These are phyloP conservation scores for Zygnema circumcarinatum DNA, from an alignment of 139 green algal species.

Conservation along the genomic window DNA sequence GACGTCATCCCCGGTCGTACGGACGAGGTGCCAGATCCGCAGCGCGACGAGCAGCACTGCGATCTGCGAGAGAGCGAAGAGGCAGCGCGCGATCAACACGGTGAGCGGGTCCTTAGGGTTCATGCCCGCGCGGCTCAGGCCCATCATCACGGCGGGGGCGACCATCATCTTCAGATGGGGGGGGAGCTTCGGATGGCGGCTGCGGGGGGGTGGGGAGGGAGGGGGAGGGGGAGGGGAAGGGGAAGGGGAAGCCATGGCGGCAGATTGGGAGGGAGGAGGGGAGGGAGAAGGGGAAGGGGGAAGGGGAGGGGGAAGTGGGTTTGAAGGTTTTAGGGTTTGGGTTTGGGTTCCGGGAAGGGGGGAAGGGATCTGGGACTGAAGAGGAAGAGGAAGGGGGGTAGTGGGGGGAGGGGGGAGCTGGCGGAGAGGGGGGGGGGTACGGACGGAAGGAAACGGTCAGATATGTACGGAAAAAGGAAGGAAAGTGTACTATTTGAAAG, in stretches of 20 bases:
- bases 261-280: neutral
- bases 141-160: neutral
- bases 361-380: neutral
- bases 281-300: neutral
- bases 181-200: neutral
- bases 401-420: neutral
- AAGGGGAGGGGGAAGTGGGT: neutral
- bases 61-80: neutral
- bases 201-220: neutral
- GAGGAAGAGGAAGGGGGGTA: neutral
- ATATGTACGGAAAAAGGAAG: neutral
- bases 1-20: neutral
- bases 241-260: neutral
- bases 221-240: neutral
- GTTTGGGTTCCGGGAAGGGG: neutral
- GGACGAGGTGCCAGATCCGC: neutral
- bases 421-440: neutral
- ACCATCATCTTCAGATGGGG: neutral
- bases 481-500: neutral
- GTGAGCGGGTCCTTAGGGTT: neutral
- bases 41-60: neutral
- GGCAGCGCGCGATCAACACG: neutral
- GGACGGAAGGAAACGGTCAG: neutral
- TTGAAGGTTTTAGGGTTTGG: too few relatives aligned
- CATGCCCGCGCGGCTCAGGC: neutral